Base-by-base conservation (phyloP, 441 rosid genomes). In the Dalechampia spathulata region DNA sequence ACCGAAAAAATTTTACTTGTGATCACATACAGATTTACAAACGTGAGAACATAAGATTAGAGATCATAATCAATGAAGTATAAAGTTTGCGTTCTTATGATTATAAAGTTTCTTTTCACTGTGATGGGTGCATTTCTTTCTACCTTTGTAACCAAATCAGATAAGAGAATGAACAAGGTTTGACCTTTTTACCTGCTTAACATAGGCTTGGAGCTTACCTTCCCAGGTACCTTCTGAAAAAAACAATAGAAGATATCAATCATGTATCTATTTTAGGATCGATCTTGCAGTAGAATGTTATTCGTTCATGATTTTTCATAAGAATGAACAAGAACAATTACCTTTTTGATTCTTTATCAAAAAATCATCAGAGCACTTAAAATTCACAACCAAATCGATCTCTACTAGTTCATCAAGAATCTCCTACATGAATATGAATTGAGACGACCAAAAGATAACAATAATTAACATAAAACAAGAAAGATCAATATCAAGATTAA, bases 321-420 rank as follows among this genome's bases (percentile, higher is more conserved):
- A 2, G 17, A 60, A 0, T 16, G 49, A 26, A 51, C 46, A 48
- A 38, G 39, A 6, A 8, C 26, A 30, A 36, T 16, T 49, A 27
- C 65, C 71, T 63, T 70, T 63, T 28, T 27, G 64, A 23, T 25
- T 46, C 4, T 48, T 54, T 54, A 50, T 16, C 42, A 49, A 21
- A 43, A 30, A 64, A 50, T 67, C 70, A 30, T 70, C 65, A 4
- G 47, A 2, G 53, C 63, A 63, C 50, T 53, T 67, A 42, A 74
- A 70, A 59, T 57, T 67, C 55, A 70, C 70, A 17, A 64, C 78
- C 64, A 74, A 44, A 63, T 71, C 79, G 55, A 70, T 67, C 49
- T 70, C 63, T 26, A 58, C 66, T 44, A 74, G 56, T 61, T 67
- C 68, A 46, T 74, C 75, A 37, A 74, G 62, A 58, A 74, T 67